Evolutionary conservation across 2,329 filamentous ascomycete genomes (phyloP), one percentile per base, ranked within the genome.

Genomic region (Epichloe gansuensis): DNA sequence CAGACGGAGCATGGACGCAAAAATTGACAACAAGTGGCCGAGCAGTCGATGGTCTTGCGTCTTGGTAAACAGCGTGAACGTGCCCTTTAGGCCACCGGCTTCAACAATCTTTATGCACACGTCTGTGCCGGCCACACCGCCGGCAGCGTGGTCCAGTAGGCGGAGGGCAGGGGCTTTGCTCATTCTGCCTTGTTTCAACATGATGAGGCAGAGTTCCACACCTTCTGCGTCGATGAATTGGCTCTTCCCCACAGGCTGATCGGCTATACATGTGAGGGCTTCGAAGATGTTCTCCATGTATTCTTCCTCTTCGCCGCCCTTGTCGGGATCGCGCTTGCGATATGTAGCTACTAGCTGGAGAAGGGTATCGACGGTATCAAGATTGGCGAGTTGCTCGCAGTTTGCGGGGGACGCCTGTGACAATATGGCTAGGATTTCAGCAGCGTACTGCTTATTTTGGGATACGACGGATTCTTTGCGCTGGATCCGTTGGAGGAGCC

Each of bases 231-330:
- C 87, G 36, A 95, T 64, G 56, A 97, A 93, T 54, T 87, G 88
- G 9, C 70, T 63, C 66, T 96, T 96, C 5, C 90, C 90, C 4
- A 76, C 68, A 0, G 75, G 66, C 53, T 89, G 85, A 59, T 95
- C 87, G 0, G 84, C 85, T 1, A 95, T 70, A 59, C 87, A 94
- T 1, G 87, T 87, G 17, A 97, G 65, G 2, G 84, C 81, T 62
- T 95, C 90, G 65, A 98, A 98, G 0, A 96, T 64, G 58, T 98
- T 95, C 67, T 95, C 89, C 64, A 94, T 87, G 64, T 87, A 96
- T 69, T 98, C 93, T 64, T 95, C 90, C 66, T 97, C 93, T 49
- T 93, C 84, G 35, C 84, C 82, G 53, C 89, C 88, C 62, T 87
- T 91, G 47, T 82, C 78, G 0, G 93, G 93, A 63, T 98, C 90